Base-by-base conservation (phyloP, 129 eudicot genomes). In the Artemisia annua region DNA sequence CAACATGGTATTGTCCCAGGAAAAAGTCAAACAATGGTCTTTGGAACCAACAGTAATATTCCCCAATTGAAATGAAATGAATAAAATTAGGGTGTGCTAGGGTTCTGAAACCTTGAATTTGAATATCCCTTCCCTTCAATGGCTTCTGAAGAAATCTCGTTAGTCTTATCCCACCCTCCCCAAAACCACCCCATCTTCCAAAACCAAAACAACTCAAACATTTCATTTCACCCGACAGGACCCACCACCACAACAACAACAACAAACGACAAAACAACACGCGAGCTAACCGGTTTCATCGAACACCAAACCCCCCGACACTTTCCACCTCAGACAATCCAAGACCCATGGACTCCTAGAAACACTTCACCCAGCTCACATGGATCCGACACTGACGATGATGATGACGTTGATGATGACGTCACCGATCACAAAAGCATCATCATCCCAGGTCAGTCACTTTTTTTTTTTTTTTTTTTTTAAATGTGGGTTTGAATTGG, bases 71-170 rank as follows among this genome's bases (percentile, higher is more conserved):
- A 28, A 28, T 28, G 32, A 30, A 30, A 30, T n/a, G n/a, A n/a
- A n/a, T n/a, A n/a, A n/a, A n/a, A n/a, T n/a, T n/a, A n/a, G n/a
- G n/a, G n/a, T n/a, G n/a, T n/a, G 52, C 60, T 72, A 71, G 85
- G 80, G 85, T 71, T 71, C 67, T 68, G 5, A 6, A 30, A 4
- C 7, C 19, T n/a, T n/a, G n/a, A n/a, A n/a, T n/a, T n/a, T n/a
- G n/a, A n/a, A n/a, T n/a, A n/a, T n/a, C n/a, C n/a, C n/a, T n/a
- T n/a, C n/a, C n/a, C n/a, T n/a, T n/a, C n/a, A 75, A 86, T 91
- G 97, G 84, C 86, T 22, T 77, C 92, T 54, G 86, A 86, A 57
- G 88, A 91, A 30, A 79, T 88, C 65, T 82, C 87, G 65, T 44
- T 80, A 5, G 82, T 85, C 1, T 87, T 85, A 24, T 75, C 83